phyloP scores from a whole-genome alignment of 805 yeast species.

The Wickerhamomyces bisporus region DNA sequence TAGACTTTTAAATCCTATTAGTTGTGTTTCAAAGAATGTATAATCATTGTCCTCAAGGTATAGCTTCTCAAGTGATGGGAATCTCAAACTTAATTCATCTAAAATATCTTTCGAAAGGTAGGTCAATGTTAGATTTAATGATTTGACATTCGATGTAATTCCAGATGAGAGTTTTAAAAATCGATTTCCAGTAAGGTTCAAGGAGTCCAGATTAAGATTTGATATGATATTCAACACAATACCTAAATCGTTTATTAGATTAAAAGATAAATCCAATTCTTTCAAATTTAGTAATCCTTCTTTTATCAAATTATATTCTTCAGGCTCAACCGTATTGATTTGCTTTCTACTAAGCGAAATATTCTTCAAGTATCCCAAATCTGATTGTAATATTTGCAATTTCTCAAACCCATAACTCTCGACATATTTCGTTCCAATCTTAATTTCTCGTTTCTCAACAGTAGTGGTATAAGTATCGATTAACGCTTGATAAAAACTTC shows the following conservation, averaged over 20 bases:
- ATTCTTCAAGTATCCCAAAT: slow-evolving; percentile 39
- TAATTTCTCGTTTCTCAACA: slow-evolving; percentile 28
- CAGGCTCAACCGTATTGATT: slow-evolving; percentile 22
- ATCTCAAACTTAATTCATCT: slow-evolving; percentile 15
- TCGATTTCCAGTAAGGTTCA: slow-evolving; percentile 54
- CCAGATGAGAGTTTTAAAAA: slow-evolving; percentile 17
- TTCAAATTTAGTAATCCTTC: slow-evolving; percentile 28
- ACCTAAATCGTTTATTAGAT: slow-evolving; percentile 42
- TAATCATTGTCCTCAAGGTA: slow-evolving; percentile 24
- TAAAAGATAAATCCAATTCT: slow-evolving; percentile 55
- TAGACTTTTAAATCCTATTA: slow-evolving; percentile 2
- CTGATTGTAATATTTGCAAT: slow-evolving; percentile 40
- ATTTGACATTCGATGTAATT: slow-evolving; percentile 1
- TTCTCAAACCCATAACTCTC: slow-evolving; percentile 65
- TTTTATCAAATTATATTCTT: neutral
- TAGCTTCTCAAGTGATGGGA: slow-evolving; percentile 32
- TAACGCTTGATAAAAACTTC: slow-evolving; percentile 46
- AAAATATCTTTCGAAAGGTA: slow-evolving; percentile 7
- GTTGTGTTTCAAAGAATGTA: slow-evolving; percentile 7
- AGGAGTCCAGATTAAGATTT: slow-evolving; percentile 29
- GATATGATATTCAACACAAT: slow-evolving; percentile 34
- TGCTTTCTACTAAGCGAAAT: slow-evolving; percentile 45
- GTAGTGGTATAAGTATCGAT: slow-evolving; percentile 39
- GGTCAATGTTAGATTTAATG: slow-evolving; percentile 23
- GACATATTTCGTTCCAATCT: slow-evolving; percentile 51